These are phyloP conservation scores for Effrenium voratum DNA, from an alignment of 73 alveolate species.

Conservation along the genomic window DNA sequence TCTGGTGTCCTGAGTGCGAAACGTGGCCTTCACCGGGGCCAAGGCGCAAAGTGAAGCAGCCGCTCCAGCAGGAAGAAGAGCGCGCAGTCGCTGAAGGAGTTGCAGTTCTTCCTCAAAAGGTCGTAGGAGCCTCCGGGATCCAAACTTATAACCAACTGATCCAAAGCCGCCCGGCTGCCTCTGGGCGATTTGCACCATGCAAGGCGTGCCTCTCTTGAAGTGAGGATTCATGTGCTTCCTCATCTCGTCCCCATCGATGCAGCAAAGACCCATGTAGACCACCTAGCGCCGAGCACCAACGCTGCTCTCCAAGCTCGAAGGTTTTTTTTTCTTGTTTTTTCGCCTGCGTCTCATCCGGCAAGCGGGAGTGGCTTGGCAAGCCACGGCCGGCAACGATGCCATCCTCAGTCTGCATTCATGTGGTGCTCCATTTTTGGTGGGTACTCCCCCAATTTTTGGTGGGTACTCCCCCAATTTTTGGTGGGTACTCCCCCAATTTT, in stretches of 20 bases:
- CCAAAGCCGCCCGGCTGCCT: neutral
- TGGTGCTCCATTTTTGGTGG: too few relatives aligned
- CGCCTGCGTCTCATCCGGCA: conserved; percentile 80
- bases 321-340: neutral
- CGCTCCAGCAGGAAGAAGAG: conserved; percentile 71
- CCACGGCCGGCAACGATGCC: conserved; percentile 69
- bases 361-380: conserved; percentile 85
- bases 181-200: neutral
- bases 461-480: too few relatives aligned
- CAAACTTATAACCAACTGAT: neutral
- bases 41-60: neutral
- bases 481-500: too few relatives aligned
- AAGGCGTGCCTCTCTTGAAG: conserved; percentile 57
- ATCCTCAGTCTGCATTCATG: conserved; percentile 22
- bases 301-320: neutral
- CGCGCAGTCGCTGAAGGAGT: conserved; percentile 88
- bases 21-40: neutral
- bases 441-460: too few relatives aligned
- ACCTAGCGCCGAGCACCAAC: neutral
- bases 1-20: neutral
- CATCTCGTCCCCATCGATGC: conserved; percentile 75
- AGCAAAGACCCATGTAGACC: conserved; percentile 57
- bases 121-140: conserved; percentile 65
- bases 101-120: conserved; percentile 84
- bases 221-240: conserved; percentile 29